Conservation (phyloP, 495 filamentous ascomycete species). For the Penicillium desertorum region DNA sequence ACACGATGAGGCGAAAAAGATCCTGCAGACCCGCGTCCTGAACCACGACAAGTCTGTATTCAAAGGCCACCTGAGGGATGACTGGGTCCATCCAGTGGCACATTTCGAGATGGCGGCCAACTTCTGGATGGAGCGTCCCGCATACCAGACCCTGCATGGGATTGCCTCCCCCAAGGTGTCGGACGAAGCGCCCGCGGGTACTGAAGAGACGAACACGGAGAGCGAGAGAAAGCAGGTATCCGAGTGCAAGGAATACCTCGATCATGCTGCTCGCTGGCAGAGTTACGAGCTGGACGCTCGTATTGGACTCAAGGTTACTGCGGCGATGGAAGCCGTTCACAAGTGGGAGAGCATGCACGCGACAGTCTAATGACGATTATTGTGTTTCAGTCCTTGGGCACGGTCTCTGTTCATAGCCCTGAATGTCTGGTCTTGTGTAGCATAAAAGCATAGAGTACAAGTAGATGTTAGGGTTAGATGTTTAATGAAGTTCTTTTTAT, state of each 20-base stretch:
- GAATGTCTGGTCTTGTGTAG: constrained; percentile 4
- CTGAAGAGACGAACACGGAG: constrained; percentile 10
- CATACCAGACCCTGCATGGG: constrained; percentile 36
- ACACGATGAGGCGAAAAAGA: constrained; percentile 60
- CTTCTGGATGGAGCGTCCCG: constrained; percentile 66
- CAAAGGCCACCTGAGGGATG: constrained; percentile 73
- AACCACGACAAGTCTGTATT: constrained; percentile 64
- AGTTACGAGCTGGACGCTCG: constrained; percentile 82
- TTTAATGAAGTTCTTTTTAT: constrained; percentile 1
- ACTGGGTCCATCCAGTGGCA: constrained; percentile 78
- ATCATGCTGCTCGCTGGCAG: constrained; percentile 82
- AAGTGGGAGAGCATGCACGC: constrained; percentile 55
- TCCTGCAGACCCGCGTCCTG: constrained; percentile 61
- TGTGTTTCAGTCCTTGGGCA: neutral
- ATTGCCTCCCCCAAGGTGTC: constrained; percentile 19
- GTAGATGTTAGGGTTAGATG: constrained; percentile 5
- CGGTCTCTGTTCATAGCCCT: constrained; percentile 8
- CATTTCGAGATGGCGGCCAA: constrained; percentile 88
- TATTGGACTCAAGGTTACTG: constrained; percentile 80
- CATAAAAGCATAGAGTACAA: constrained; percentile 13
- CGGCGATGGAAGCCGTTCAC: constrained; percentile 72
- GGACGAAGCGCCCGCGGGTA: neutral
- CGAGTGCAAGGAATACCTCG: constrained; percentile 70
- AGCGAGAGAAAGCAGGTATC: constrained; percentile 51
- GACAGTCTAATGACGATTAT: constrained; percentile 3